Evolutionary conservation across 2,329 filamentous ascomycete genomes (phyloP).

Genomic region (Colletotrichum sp.): DNA sequence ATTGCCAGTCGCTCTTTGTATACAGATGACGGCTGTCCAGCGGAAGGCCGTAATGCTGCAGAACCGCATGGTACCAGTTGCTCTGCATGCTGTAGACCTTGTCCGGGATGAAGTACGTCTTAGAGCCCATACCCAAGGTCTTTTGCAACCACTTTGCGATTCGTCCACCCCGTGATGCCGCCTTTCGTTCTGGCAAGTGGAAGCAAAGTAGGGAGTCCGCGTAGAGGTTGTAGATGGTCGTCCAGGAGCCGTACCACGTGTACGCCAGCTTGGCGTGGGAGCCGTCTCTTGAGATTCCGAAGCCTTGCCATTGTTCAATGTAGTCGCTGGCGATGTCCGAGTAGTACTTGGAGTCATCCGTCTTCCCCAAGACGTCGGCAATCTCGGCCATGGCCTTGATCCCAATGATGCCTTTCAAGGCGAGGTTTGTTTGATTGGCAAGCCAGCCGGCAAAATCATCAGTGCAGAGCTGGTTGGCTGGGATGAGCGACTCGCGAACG

Average conservation of each 20-base stretch:
- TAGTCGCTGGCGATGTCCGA: conserved; percentile 68
- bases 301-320: conserved; percentile 73
- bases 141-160: conserved; percentile 20
- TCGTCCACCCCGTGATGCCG: conserved; percentile 9
- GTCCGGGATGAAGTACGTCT: conserved; percentile 68
- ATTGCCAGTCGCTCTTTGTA: conserved; percentile 91
- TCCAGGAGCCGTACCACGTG: conserved; percentile 83
- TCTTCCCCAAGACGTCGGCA: conserved; percentile 61
- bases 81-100: conserved; percentile 81
- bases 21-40: conserved; percentile 84
- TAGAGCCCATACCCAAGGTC: conserved; percentile 27
- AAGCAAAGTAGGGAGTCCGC: conserved; percentile 81
- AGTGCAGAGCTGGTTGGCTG: conserved; percentile 75
- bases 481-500: conserved; percentile 71
- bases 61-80: conserved; percentile 78
- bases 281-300: conserved; percentile 72
- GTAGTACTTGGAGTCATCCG: conserved; percentile 64
- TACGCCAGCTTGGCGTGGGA: conserved; percentile 80
- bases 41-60: conserved; percentile 82
- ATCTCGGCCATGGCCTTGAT: conserved; percentile 80
- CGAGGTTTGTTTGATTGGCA: conserved; percentile 76
- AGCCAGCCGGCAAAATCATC: conserved; percentile 82
- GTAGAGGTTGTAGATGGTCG: conserved; percentile 80
- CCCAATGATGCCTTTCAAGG: conserved; percentile 78
- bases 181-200: conserved; percentile 51